Evolutionary conservation across 2,329 filamentous ascomycete genomes (phyloP).

Genomic region (Penicillium sp.): DNA sequence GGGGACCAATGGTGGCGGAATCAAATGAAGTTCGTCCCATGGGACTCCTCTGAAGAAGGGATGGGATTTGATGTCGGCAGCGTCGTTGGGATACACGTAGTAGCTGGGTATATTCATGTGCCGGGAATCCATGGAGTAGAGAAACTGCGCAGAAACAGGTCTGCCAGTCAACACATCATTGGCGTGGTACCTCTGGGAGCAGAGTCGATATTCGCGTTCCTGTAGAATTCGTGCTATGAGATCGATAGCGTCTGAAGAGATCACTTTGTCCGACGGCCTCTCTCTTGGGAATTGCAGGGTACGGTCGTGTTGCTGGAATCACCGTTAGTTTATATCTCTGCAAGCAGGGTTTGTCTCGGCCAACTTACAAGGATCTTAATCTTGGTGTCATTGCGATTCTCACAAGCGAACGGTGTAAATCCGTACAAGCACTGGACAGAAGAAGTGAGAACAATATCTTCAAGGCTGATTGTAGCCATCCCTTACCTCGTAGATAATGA

Average conservation of each 20-base stretch:
- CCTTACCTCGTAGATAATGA: slow-evolving; percentile 78
- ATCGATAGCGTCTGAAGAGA: slow-evolving; percentile 69
- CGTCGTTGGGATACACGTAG: slow-evolving; percentile 78
- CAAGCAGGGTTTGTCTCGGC: neutral
- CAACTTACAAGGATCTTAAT: slow-evolving; percentile 68
- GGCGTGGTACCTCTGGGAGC: slow-evolving; percentile 66
- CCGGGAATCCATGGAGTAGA: slow-evolving; percentile 29
- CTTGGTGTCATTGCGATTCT: slow-evolving; percentile 79
- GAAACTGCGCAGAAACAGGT: slow-evolving; percentile 27
- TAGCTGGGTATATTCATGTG: slow-evolving; percentile 47
- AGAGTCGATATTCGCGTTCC: slow-evolving; percentile 71
- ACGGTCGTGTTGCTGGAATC: slow-evolving; percentile 58
- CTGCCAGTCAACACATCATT: slow-evolving; percentile 52
- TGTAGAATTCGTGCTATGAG: slow-evolving; percentile 68
- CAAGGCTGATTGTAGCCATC: neutral
- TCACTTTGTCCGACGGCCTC: slow-evolving; percentile 49
- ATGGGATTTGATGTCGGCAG: slow-evolving; percentile 83
- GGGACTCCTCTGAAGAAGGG: slow-evolving; percentile 75
- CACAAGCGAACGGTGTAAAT: slow-evolving; percentile 80
- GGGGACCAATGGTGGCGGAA: slow-evolving; percentile 74
- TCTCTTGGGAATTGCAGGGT: slow-evolving; percentile 66
- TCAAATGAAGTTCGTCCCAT: slow-evolving; percentile 70
- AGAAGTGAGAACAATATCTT: slow-evolving; percentile 2
- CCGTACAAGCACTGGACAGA: slow-evolving; percentile 72
- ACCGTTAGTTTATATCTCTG: neutral